Percentiles rank a stretch among this genome's conserved stretches.
Conservation (phyloP, 2,329 filamentous ascomycete species). For the Phaeophleospora eucalypticola region DNA sequence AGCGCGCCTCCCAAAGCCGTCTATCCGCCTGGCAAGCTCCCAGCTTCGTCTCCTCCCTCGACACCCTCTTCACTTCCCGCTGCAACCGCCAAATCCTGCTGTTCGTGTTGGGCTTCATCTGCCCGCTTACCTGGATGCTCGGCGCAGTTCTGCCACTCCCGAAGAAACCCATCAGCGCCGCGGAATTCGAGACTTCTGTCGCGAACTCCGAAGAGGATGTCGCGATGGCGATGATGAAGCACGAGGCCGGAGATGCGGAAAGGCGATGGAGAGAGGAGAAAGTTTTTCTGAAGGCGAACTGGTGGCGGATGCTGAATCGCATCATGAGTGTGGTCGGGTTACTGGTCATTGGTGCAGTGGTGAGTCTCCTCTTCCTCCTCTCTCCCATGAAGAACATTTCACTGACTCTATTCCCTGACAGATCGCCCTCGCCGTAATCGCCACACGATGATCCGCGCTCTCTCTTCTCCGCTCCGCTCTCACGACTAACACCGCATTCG, state of each 20-base stretch:
- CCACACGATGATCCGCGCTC: slow-evolving; percentile 18
- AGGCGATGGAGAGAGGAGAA: slow-evolving; percentile 31
- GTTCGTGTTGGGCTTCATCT: slow-evolving; percentile 35
- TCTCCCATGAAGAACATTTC: not conserved
- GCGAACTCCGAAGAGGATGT: slow-evolving; percentile 27
- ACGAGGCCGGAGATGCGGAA: slow-evolving; percentile 29
- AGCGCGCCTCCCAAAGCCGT: slow-evolving; percentile 20
- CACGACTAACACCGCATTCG: no score
- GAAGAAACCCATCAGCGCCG: slow-evolving; percentile 17
- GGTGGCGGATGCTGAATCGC: slow-evolving; percentile 37
- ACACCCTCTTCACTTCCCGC: slow-evolving; percentile 29
- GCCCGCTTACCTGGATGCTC: slow-evolving; percentile 35
- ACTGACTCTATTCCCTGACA: slow-evolving; percentile 13
- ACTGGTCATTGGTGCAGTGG: slow-evolving; percentile 33
- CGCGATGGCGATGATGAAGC: slow-evolving; percentile 26
- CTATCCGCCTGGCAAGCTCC: slow-evolving; percentile 33
- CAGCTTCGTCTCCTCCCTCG: slow-evolving; percentile 32
- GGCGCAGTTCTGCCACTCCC: slow-evolving; percentile 34
- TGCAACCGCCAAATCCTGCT: slow-evolving; percentile 35
- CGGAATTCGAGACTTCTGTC: slow-evolving; percentile 22
- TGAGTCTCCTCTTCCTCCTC: slow-evolving; percentile 19
- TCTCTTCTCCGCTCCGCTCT: no score
- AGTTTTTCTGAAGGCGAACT: slow-evolving; percentile 32
- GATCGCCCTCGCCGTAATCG: slow-evolving; percentile 34
- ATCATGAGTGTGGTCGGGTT: slow-evolving; percentile 37